phyloP scores from a whole-genome alignment of 768 basidiomycete species.

The Pilatotrama ljubarskyi region DNA sequence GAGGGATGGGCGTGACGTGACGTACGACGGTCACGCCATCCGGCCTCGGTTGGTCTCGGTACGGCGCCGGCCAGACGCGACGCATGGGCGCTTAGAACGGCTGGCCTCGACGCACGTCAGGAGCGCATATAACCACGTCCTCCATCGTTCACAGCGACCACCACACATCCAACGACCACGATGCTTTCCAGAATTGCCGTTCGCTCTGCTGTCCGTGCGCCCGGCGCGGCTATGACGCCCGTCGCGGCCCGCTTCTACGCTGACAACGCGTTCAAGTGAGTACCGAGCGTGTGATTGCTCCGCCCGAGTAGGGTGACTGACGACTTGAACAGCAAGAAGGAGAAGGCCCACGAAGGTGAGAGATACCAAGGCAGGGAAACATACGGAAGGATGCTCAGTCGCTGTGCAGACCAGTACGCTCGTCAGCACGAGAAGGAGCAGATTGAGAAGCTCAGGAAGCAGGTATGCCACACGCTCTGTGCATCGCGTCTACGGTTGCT shows the following conservation, averaged over 20 bases:
- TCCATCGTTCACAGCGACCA: conserved; percentile 26
- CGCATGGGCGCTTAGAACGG: not conserved
- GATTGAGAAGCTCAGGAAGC: conserved; percentile 55
- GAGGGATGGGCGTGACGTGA: conserved; percentile 46
- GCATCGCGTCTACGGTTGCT: not conserved
- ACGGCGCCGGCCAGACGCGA: conserved; percentile 10
- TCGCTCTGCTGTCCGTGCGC: conserved; percentile 34
- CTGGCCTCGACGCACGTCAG: conserved; percentile 5
- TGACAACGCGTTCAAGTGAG: conserved; percentile 63
- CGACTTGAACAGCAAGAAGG: conserved; percentile 57
- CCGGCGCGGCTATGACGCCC: conserved; percentile 30
- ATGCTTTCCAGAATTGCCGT: conserved; percentile 46
- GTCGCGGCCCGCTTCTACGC: conserved; percentile 62
- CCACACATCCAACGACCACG: conserved; percentile 15
- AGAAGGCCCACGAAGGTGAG: conserved; percentile 67
- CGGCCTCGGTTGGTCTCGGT: conserved; percentile 28
- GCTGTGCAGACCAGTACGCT: conserved; percentile 57
- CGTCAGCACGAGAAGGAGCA: conserved; percentile 58
- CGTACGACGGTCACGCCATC: conserved; percentile 21
- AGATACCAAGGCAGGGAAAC: not conserved
- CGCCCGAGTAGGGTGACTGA: conserved; percentile 19
- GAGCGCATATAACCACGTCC: conserved; percentile 12
- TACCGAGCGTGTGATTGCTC: not conserved
- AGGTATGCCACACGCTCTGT: conserved; percentile 41
- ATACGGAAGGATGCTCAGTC: conserved; percentile 7